Conservation (phyloP, 2,329 filamentous ascomycete species). For the Clonostachys byssicola region DNA sequence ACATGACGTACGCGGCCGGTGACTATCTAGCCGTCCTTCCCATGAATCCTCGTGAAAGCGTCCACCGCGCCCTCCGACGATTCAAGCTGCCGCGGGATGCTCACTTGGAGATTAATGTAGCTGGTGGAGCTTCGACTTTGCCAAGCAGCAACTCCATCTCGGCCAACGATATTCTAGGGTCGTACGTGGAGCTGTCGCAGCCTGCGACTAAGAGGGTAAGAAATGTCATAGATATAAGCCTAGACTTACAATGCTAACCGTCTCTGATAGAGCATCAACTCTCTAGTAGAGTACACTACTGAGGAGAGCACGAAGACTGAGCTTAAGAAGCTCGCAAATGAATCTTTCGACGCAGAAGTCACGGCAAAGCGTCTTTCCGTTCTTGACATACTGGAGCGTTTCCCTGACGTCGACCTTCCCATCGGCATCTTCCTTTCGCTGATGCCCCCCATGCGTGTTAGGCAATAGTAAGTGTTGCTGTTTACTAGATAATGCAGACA, state of each 20-base stretch:
- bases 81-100: constrained; percentile 65
- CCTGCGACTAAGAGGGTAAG: constrained; percentile 59
- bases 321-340: constrained; percentile 29
- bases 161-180: constrained; percentile 55
- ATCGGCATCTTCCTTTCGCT: constrained; percentile 58
- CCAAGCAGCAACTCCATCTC: constrained; percentile 50
- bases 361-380: constrained; percentile 46
- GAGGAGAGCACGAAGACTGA: constrained; percentile 25
- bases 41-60: constrained; percentile 53
- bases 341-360: constrained; percentile 30
- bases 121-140: constrained; percentile 38
- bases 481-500: neutral
- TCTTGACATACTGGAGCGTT: constrained; percentile 58
- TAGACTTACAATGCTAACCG: constrained; percentile 26
- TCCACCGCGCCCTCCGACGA: constrained; percentile 55
- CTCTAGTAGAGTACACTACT: constrained; percentile 8
- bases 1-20: constrained; percentile 58
- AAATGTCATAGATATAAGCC: constrained; percentile 11
- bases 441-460: constrained; percentile 55
- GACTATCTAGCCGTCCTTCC: constrained; percentile 70
- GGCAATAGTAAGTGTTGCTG: constrained; percentile 19
- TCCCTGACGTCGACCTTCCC: constrained; percentile 45
- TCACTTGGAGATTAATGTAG: constrained; percentile 45
- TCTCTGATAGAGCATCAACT: constrained; percentile 20
- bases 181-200: constrained; percentile 66